Evolutionary conservation across 495 filamentous ascomycete species (phyloP).

Genomic region (Xylaria sp.): DNA sequence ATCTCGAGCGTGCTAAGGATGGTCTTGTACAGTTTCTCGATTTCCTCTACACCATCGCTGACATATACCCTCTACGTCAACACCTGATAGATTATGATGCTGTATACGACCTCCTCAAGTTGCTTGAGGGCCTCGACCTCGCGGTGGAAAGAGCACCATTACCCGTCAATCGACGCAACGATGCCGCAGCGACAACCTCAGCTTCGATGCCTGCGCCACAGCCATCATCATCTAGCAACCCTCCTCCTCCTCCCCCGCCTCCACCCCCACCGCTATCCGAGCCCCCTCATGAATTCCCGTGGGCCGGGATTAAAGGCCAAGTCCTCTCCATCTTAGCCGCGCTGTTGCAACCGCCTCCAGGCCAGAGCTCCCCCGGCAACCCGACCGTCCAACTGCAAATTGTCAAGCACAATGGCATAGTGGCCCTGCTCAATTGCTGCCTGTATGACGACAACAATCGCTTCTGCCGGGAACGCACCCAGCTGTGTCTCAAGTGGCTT

Average conservation of each 20-base stretch:
- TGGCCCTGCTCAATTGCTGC: conserved; percentile 85
- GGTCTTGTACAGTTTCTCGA: conserved; percentile 92
- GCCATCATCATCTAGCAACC: conserved; percentile 53
- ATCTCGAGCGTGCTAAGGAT: conserved; percentile 87
- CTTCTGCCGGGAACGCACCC: conserved; percentile 88
- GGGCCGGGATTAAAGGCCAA: conserved; percentile 91
- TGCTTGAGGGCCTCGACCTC: conserved; percentile 84
- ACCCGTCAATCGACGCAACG: conserved; percentile 45
- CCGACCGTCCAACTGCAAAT: conserved; percentile 85
- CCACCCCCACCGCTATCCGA: conserved; percentile 69
- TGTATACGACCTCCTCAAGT: conserved; percentile 78
- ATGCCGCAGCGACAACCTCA: conserved; percentile 37
- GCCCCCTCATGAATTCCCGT: conserved; percentile 87
- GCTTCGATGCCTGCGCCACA: conserved; percentile 43
- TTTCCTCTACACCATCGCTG: conserved; percentile 89
- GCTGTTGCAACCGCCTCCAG: conserved; percentile 66
- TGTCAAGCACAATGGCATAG: conserved; percentile 78
- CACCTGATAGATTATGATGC: conserved; percentile 90
- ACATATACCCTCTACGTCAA: conserved; percentile 62
- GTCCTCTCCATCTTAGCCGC: conserved; percentile 86
- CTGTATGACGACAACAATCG: conserved; percentile 86
- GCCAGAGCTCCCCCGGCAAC: conserved; percentile 67
- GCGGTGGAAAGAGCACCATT: conserved; percentile 79
- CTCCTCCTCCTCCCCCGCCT: conserved; percentile 58
- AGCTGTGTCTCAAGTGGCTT: conserved; percentile 87